Evolutionary conservation across 257 asterid species (phyloP).

Genomic region (Penstemon davidsonii): DNA sequence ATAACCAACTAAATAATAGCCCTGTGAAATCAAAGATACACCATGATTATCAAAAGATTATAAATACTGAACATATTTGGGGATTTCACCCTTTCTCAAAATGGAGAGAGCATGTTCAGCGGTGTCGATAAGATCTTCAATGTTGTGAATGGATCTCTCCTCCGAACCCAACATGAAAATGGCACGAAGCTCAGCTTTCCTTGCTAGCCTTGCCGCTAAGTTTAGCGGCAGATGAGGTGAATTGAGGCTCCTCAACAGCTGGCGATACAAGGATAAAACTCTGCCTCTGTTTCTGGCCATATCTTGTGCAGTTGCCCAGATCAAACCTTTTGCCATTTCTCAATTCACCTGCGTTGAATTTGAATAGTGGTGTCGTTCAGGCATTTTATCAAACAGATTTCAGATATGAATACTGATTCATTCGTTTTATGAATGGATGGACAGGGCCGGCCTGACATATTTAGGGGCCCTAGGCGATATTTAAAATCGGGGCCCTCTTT

Average conservation of each 20-base stretch:
- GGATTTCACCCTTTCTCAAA: constrained; percentile 64
- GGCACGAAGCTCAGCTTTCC: constrained; percentile 80
- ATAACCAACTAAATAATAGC: too few relatives aligned
- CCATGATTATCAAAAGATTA: too few relatives aligned
- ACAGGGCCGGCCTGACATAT: too few relatives aligned
- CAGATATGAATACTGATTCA: too few relatives aligned
- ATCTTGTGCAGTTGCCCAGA: constrained; percentile 90
- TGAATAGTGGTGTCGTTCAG: not conserved
- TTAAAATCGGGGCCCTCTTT: too few relatives aligned
- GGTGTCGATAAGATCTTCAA: constrained; percentile 77
- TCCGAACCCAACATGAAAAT: constrained; percentile 72
- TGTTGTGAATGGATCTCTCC: constrained; percentile 78
- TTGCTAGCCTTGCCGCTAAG: constrained; percentile 65
- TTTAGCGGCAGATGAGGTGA: constrained; percentile 77
- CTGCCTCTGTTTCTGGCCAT: constrained; percentile 61
- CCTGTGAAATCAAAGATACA: too few relatives aligned
- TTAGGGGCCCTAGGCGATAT: too few relatives aligned
- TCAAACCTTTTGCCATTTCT: constrained; percentile 66
- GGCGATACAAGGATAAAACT: constrained; percentile 68
- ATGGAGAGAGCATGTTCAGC: constrained; percentile 78
- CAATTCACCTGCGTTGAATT: not conserved
- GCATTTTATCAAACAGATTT: constrained; percentile 34
- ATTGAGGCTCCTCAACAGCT: constrained; percentile 73
- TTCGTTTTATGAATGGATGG: too few relatives aligned
- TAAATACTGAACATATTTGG: constrained; percentile 44